Evolutionary conservation across 1,284 basidiomycete species (phyloP), one percentile per base, ranked within the genome.

Genomic region (Ganoderma meredithae): DNA sequence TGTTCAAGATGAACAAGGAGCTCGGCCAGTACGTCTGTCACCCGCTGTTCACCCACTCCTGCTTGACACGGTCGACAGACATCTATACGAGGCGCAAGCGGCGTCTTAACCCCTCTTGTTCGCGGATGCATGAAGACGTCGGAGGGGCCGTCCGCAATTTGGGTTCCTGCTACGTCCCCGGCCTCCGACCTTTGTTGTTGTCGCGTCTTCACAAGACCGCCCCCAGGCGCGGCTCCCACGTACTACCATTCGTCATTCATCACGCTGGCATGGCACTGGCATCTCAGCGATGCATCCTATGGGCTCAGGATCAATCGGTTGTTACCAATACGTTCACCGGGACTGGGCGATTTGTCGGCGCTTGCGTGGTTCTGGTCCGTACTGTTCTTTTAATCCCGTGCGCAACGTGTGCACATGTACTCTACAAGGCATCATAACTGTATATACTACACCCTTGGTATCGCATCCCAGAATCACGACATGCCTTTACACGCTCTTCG

Each of bases 1-100:
- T 95, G 93, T 95, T 95, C 82, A 88, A 84, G 74, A 95, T 95
- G 93, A 95, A 95, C 83, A 93, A 94, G 79, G 85, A 89, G 49
- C 81, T 95, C 67, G 90, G 92, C 79, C 82, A 89, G 93, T 94
- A 75, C 79, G 92, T 69, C 5, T 31, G 36, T 27, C 19, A n/a
- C 1, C 36, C 39, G 36, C 0, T 15, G 13, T 33, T 8, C 17
- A 17, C 27, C 9, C 10, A 6, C 25, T 25, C 1, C 22, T 13
- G 13, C 25, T 31, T 33, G 27, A 55, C 61, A 12, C 64, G 22
- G 25, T 22, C 12, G 56, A 27, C 8, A 71, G 70, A 25, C 70
- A 71, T 63, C 53, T 71, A 0, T 64, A 65, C 40, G 70, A 71
- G 63, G 31, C 65, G 1, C 65, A 52, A 9, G 52, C 60, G 22